Evolutionary conservation across 1,284 basidiomycete species (phyloP).

Genomic region (Sphagnurus paluster): DNA sequence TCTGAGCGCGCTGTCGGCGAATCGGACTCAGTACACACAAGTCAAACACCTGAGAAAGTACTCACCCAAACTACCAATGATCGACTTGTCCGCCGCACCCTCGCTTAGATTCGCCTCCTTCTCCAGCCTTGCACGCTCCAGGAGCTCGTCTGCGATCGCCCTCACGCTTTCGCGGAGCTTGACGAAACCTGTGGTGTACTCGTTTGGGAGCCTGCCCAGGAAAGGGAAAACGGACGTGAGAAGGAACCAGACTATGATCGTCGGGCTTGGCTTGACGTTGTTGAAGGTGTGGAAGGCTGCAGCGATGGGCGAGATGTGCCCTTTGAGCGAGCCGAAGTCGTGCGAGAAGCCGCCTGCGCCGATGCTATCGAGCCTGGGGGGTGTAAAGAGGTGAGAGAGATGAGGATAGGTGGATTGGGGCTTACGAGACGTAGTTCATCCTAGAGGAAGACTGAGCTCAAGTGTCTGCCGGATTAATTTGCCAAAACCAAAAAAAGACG

Average conservation of each 20-base stretch:
- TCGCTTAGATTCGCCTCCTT: too few relatives aligned
- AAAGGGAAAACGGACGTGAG: slow-evolving; percentile 5
- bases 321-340: slow-evolving; percentile 21
- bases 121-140: slow-evolving; percentile 15
- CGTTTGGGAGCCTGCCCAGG: slow-evolving; percentile 4
- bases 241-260: slow-evolving; percentile 1
- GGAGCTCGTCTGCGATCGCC: slow-evolving; percentile 14
- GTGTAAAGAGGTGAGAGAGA: background rate
- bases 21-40: too few relatives aligned
- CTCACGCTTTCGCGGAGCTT: slow-evolving; percentile 4
- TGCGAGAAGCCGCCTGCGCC: slow-evolving; percentile 20
- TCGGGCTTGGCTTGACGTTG: slow-evolving; percentile 3
- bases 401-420: background rate
- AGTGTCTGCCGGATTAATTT: background rate
- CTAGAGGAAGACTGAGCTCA: slow-evolving; percentile 27
- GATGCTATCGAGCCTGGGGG: slow-evolving; percentile 23
- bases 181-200: slow-evolving; percentile 4
- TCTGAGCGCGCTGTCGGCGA: too few relatives aligned
- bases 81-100: too few relatives aligned
- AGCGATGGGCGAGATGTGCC: slow-evolving; percentile 12
- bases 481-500: too few relatives aligned
- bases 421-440: slow-evolving; percentile 53
- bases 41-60: too few relatives aligned
- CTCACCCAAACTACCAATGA: too few relatives aligned
- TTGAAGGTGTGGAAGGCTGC: slow-evolving; percentile 18